A percentile compares a stretch with the other conserved stretches of the same genome.
Conservation (phyloP, 129 eudicot genomes). For the Logfia minima region DNA sequence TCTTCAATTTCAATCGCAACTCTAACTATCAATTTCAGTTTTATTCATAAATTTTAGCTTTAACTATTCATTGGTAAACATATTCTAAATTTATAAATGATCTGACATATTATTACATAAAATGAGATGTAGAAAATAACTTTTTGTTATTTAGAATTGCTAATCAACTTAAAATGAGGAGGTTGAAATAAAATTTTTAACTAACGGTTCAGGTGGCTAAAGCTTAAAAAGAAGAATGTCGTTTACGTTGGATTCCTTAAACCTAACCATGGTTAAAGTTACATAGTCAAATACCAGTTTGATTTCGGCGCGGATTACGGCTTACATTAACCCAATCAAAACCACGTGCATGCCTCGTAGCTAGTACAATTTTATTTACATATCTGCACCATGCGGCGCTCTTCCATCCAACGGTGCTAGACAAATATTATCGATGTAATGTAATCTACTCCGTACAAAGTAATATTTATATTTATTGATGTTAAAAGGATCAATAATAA, state of each 20-base stretch:
- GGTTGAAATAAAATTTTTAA: not conserved
- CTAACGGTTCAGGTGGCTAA: not conserved
- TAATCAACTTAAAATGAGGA: not conserved
- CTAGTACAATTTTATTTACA: slow-evolving; percentile 14
- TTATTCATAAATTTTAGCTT: no score
- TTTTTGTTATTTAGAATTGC: not conserved
- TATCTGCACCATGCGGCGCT: not conserved
- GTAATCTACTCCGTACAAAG: no score
- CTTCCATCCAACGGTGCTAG: not conserved
- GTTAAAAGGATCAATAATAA: no score
- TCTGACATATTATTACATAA: no score
- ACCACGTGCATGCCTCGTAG: slow-evolving; percentile 34
- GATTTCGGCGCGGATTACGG: slow-evolving; percentile 31
- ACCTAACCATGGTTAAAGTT: slow-evolving; percentile 14
- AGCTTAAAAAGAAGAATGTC: slow-evolving; percentile 11
- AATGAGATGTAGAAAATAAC: no score
- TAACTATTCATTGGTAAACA: no score
- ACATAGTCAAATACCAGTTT: slow-evolving; percentile 14
- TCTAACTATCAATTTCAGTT: no score
- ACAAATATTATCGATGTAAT: no score
- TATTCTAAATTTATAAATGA: no score
- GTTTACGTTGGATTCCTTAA: not conserved
- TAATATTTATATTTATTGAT: no score
- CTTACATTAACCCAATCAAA: slow-evolving; percentile 5
- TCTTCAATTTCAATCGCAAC: no score